Evolutionary conservation across 768 basidiomycete genomes (phyloP), one percentile per base, ranked within the genome.

Genomic region (Gloeophyllum trabeum): DNA sequence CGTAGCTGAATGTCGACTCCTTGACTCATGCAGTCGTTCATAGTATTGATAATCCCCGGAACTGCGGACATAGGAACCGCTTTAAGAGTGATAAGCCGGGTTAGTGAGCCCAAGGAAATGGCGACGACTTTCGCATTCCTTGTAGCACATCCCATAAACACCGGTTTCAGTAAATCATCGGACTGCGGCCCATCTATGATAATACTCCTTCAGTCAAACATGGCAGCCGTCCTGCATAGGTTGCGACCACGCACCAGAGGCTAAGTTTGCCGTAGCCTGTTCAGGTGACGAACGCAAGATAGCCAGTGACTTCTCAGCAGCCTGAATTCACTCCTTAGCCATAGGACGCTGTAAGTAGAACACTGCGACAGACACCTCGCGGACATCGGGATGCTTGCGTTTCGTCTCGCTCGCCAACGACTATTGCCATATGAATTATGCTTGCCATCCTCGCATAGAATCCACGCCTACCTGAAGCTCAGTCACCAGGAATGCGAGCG

Each of bases 1-100:
- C 87, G 83, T 28, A 98, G 72, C 56, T 98, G 96, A 21, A 97
- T 96, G 56, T 99, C 96, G 23, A 98, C 93, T 4, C 92, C 96
- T 57, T 94, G 91, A 22, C 76, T 81, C 67, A 94, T 79, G 14
- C 89, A 89, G 48, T 87, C 81, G 44, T 70, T 76, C 76, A 99
- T 83, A 0, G 84, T 94, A 35, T 63, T 75, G 51, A 98, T 73
- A 40, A 97, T 86, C 25, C 76, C 59, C 1, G 87, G 78, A 0
- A 94, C 82, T 0, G 81, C 76, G 2, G 76, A 77, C 57, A 82
- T 77, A 0, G 84, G 85, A 1, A 94, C 87, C 18, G 87, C 89
- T 58, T 81, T 82, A 44, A 92, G 73, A 4, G 83, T 70, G 43
- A 96, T 92, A 46, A 98, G 71, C 34, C 94, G 77, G 57, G 96